Evolutionary conservation across 2,329 filamentous ascomycete species (phyloP), one percentile per base, ranked within the genome.

Genomic region (Ophiostoma himal-ulmi): DNA sequence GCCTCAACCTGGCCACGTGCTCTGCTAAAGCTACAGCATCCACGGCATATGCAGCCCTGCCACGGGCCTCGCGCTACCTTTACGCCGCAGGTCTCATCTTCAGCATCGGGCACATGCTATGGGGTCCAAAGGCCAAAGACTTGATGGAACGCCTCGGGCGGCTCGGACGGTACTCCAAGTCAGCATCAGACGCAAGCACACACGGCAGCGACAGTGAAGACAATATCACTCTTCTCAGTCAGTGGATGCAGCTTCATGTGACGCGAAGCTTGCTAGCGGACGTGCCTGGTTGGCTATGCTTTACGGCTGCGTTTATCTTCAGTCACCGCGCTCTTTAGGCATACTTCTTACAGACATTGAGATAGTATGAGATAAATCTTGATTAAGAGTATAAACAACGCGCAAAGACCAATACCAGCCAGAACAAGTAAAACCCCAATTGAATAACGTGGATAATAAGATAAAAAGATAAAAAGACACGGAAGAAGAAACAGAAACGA

Each of bases 241-340:
- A 44, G 39, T 44, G 39, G 39, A 10, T 44, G 39, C 10, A 17
- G 14, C 39, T 44, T 54, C 70, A 71, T 30, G 3, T 68, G 7
- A 13, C 39, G 10, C 70, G 70, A 20, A 70, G 37, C 11, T n/a
- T 71, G 1, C 11, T 57, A 14, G 68, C 65, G 5, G 70, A 71
- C 13, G 57, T 70, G 8, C 70, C 70, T 1, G 44, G 62, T 11
- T 71, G 64, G 52, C n/a, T 71, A n/a, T 69, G 68, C 44, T 69
- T 71, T 17, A 54, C 68, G 30, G 68, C 68, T 5, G 70, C 57
- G 6, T 70, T 71, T 26, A 4, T 71, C 20, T 3, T 60, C 26
- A 62, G 39, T 5, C 39, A 44, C 39, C 39, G 39, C 2, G 30
- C 30, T 30, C 30, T 30, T 30, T 30, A 30, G 30, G 30, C 4